Conservation (phyloP, 164 flowering plant genomes). For the Liquidambar formosana region DNA sequence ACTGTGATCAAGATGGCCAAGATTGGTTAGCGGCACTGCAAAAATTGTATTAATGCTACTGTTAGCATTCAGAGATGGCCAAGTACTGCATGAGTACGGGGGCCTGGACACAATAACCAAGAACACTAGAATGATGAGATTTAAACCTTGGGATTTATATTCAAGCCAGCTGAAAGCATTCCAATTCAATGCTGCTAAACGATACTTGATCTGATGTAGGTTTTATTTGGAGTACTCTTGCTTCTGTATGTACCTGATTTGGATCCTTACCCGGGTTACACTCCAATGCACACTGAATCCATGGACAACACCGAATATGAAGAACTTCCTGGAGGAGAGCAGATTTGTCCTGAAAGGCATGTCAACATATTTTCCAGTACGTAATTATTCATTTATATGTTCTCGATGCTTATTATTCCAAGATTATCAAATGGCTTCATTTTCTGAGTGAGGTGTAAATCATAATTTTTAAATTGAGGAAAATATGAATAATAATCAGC, state of each 20-base stretch:
- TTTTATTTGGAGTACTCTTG: conserved; percentile 67
- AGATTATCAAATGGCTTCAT: neutral
- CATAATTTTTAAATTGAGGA: neutral
- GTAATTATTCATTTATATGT: conserved; percentile 23
- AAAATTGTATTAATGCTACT: neutral
- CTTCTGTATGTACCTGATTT: conserved; percentile 70
- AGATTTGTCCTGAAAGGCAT: conserved; percentile 90
- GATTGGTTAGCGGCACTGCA: neutral
- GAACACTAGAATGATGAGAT: neutral
- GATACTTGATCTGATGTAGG: conserved; percentile 38
- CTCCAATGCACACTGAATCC: conserved; percentile 50
- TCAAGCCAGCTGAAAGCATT: neutral
- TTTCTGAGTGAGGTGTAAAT: neutral
- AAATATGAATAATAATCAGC: neutral
- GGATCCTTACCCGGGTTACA: conserved; percentile 85
- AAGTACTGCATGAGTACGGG: neutral
- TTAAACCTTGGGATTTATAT: neutral
- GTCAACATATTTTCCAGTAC: conserved; percentile 77
- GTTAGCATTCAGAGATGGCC: neutral
- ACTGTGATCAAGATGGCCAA: neutral
- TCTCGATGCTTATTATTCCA: neutral
- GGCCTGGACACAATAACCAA: neutral
- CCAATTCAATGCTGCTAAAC: neutral
- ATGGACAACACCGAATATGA: conserved; percentile 62
- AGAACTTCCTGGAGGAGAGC: conserved; percentile 84